Percentiles rank a stretch among this genome's conserved stretches.
phyloP scores from a whole-genome alignment of 805 yeast species.

The Torulaspora gathmanii region DNA sequence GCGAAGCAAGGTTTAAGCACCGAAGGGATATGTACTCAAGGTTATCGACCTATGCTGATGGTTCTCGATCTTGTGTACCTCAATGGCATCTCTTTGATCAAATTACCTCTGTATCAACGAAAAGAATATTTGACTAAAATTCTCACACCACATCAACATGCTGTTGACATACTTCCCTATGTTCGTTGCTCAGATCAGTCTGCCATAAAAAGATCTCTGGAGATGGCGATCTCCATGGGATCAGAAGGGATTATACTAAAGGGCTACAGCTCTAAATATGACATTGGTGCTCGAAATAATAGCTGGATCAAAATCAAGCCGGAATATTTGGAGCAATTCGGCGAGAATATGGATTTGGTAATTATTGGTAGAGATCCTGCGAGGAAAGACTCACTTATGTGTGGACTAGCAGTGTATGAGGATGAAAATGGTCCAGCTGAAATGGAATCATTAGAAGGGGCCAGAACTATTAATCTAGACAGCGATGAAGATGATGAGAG shows the following conservation, averaged over 20 bases:
- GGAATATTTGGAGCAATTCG: slow-evolving; percentile 78
- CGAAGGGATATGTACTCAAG: slow-evolving; percentile 38
- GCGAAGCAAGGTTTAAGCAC: slow-evolving; percentile 52
- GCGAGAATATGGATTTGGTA: slow-evolving; percentile 76
- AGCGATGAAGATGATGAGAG: slow-evolving; percentile 13
- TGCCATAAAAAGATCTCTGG: slow-evolving; percentile 55
- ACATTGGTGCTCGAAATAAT: slow-evolving; percentile 53
- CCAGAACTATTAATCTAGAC: slow-evolving; percentile 10
- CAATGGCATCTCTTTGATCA: slow-evolving; percentile 61
- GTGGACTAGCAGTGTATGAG: slow-evolving; percentile 57
- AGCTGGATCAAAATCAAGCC: slow-evolving; percentile 92
- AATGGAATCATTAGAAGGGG: slow-evolving; percentile 4
- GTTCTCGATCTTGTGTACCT: slow-evolving; percentile 69
- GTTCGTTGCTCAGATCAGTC: slow-evolving; percentile 40
- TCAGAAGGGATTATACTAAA: slow-evolving; percentile 85
- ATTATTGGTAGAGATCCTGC: slow-evolving; percentile 77
- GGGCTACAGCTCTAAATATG: slow-evolving; percentile 52
- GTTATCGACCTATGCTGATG: slow-evolving; percentile 50
- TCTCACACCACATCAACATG: slow-evolving; percentile 40
- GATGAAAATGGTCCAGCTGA: slow-evolving; percentile 24
- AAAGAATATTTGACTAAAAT: slow-evolving; percentile 47
- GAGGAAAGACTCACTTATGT: slow-evolving; percentile 60
- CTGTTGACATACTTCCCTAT: slow-evolving; percentile 47
- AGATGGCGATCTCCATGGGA: slow-evolving; percentile 52
- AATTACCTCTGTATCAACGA: slow-evolving; percentile 50